Conservation (phyloP, 2,329 filamentous ascomycete species). For the Botrytis galanthina region DNA sequence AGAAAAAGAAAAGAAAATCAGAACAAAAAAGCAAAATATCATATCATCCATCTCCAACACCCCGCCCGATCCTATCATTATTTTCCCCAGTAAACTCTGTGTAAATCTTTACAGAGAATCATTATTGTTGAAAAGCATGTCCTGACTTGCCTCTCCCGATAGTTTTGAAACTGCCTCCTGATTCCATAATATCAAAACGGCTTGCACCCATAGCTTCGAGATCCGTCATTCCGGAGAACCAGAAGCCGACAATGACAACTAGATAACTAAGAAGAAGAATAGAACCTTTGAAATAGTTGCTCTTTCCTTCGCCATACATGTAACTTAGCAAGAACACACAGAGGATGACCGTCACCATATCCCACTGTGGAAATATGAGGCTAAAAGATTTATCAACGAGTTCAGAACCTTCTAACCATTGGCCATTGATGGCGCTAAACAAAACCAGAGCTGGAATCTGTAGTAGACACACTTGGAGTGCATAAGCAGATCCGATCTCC, state of each 20-base stretch:
- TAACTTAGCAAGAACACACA: slow-evolving; percentile 96
- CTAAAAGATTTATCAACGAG: slow-evolving; percentile 68
- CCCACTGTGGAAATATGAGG: slow-evolving; percentile 97
- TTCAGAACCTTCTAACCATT: slow-evolving; percentile 52
- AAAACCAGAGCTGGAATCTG: slow-evolving; percentile 92
- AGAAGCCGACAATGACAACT: slow-evolving; percentile 89
- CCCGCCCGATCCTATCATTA: neutral
- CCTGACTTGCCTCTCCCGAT: slow-evolving; percentile 36
- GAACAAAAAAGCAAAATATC: neutral
- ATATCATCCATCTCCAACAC: neutral
- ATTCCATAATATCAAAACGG: slow-evolving; percentile 39
- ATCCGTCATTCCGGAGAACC: slow-evolving; percentile 62
- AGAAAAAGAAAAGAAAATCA: neutral
- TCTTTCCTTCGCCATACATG: slow-evolving; percentile 98
- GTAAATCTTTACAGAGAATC: neutral
- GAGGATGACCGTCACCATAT: slow-evolving; percentile 95
- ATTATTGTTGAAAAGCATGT: slow-evolving; percentile 36
- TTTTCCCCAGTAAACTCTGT: neutral
- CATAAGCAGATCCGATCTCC: slow-evolving; percentile 98
- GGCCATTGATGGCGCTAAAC: slow-evolving; percentile 76
- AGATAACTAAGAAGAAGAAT: slow-evolving; percentile 91
- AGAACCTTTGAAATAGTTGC: slow-evolving; percentile 99
- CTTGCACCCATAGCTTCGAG: slow-evolving; percentile 36
- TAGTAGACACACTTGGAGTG: slow-evolving; percentile 89
- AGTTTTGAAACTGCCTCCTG: slow-evolving; percentile 38